Conservation (phyloP, 352 stramenopile species). For the Globisporangium lucens region DNA sequence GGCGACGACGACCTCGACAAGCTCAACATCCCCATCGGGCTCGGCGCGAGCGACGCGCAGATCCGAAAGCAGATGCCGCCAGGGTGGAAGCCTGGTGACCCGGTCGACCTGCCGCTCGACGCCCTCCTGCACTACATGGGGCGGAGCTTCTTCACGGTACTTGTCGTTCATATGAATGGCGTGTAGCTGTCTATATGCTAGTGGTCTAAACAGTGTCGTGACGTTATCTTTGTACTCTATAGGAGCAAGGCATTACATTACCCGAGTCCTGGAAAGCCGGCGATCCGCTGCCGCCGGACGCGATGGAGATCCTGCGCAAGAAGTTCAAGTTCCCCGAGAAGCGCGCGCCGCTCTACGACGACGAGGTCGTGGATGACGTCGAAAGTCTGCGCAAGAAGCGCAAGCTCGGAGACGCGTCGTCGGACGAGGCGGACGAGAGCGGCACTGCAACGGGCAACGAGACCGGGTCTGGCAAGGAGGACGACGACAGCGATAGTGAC, state of each 20-base stretch:
- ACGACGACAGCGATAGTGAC: conserved; percentile 40
- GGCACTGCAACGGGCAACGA: conserved; percentile 31
- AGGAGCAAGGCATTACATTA: conserved; percentile 72
- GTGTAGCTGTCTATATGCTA: neutral
- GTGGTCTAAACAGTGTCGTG: neutral
- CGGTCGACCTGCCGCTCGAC: conserved; percentile 74
- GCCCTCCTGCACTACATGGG: conserved; percentile 80
- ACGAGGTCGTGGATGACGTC: conserved; percentile 73
- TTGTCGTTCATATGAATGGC: neutral
- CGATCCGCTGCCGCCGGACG: conserved; percentile 60
- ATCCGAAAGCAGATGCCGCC: conserved; percentile 76
- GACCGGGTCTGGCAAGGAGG: conserved; percentile 23
- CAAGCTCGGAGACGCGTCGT: conserved; percentile 37
- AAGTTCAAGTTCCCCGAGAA: conserved; percentile 81
- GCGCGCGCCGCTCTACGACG: conserved; percentile 59
- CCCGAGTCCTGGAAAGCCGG: conserved; percentile 69
- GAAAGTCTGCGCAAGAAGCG: conserved; percentile 65
- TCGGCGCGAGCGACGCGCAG: conserved; percentile 66
- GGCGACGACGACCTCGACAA: conserved; percentile 32
- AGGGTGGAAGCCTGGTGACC: conserved; percentile 78
- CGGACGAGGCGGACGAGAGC: conserved; percentile 21
- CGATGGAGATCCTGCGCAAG: conserved; percentile 75
- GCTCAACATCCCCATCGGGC: conserved; percentile 59
- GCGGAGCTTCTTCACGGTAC: conserved; percentile 63
- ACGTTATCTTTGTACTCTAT: neutral